Percentiles rank a stretch among this genome's conserved stretches.
Evolutionary conservation across 2,329 filamentous ascomycete species (phyloP).

Genomic region (Knoxdaviesia capensis): DNA sequence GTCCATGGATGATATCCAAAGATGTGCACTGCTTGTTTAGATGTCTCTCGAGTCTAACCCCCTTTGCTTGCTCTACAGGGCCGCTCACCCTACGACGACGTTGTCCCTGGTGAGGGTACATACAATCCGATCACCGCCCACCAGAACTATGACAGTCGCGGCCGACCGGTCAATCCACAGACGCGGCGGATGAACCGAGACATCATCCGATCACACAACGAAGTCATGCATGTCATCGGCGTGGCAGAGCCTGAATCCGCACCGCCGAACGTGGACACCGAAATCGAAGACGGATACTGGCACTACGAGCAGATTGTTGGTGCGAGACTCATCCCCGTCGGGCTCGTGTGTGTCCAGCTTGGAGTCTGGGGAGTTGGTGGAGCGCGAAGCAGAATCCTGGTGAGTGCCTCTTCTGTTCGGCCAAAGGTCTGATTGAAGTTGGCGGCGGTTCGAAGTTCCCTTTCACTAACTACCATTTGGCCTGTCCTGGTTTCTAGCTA

Average conservation of each 20-base stretch:
- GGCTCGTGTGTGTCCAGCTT: constrained; percentile 17
- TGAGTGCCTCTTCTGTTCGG: constrained; percentile 9
- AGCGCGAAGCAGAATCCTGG: constrained; percentile 32
- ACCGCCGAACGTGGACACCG: constrained; percentile 16
- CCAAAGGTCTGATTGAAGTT: too few relatives aligned
- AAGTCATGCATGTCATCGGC: constrained; percentile 42
- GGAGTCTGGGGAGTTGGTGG: constrained; percentile 31
- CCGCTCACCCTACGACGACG: constrained; percentile 38
- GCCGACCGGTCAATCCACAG: constrained; percentile 32
- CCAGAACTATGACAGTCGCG: constrained; percentile 33
- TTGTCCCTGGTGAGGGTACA: constrained; percentile 27
- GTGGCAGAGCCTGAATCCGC: constrained; percentile 36
- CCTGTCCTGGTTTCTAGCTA: too few relatives aligned
- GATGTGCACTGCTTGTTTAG: constrained; percentile 1
- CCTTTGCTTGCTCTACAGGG: constrained; percentile 17
- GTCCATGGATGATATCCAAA: neutral
- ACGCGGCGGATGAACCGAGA: constrained; percentile 34
- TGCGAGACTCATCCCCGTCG: constrained; percentile 14
- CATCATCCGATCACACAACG: constrained; percentile 39
- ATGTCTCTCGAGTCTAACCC: neutral
- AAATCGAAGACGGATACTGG: constrained; percentile 21
- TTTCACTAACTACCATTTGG: too few relatives aligned
- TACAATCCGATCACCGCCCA: constrained; percentile 17
- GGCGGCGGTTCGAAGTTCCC: too few relatives aligned
- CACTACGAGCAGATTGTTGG: constrained; percentile 27